Base-by-base conservation (phyloP, 441 rosid species). In the Monsonia emarginata region DNA sequence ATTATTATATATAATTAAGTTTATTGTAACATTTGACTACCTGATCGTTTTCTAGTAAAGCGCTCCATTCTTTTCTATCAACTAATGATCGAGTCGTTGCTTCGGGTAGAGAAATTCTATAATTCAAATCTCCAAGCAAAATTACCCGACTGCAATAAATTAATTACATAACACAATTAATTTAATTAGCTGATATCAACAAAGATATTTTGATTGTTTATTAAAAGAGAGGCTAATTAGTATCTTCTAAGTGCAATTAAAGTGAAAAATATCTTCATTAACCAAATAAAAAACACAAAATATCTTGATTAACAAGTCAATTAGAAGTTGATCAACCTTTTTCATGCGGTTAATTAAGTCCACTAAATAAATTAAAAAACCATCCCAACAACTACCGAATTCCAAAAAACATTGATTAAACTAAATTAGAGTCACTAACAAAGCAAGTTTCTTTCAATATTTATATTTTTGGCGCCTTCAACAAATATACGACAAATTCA, bases 51-150 rank as follows among this genome's bases (percentile, higher is more conserved):
- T 83, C 80, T 26, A 89, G 76, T 61, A 92, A 72, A 8, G 64
- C 27, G 52, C 75, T 71, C 96, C 96, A 92, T 13, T 89, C 86
- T 74, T 76, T 73, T 69, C 42, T 48, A 28, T 84, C 86, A 27
- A 89, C 91, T 72, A 89, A 73, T 56, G 58, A 68, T 57, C 91
- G 69, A 34, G 85, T 85, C 24, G 85, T 67, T 31, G 79, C 81
- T 72, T 92, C 96, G 0, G 90, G 85, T 8, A 88, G 65, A 5
- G 98, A 87, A 69, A 89, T 84, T 80, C 98, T 83, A 68, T 89
- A 92, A 69, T 92, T 92, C 78, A 89, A 81, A 75, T 92, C 98
- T 78, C 98, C 98, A 22, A 92, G 81, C 64, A 90, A 75, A 66
- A 92, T 67, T 21, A 92, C 80, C 57, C 83, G 88, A 21, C 98